Base-by-base conservation (phyloP, 768 basidiomycete genomes). In the Lepiota brunneoincarnata region DNA sequence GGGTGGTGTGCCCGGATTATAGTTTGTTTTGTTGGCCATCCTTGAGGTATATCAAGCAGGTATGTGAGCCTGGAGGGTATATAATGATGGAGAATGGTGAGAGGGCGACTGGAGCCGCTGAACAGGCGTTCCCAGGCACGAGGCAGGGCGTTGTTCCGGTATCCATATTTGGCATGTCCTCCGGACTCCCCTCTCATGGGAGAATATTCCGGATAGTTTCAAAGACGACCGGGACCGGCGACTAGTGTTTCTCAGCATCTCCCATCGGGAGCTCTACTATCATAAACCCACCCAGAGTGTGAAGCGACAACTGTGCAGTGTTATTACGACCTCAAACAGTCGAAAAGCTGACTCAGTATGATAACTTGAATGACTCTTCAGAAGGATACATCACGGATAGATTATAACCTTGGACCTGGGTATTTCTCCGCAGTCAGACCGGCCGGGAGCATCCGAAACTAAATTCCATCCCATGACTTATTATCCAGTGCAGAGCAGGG, bases 1-100 rank as follows among this genome's bases (percentile, higher is more conserved):
- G 44, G n/a, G 24, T 12, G 37, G 45, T 28, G 37, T 37, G 12
- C 44, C 44, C 6, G 52, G 52, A 26, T 39, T 46, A 20, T 45
- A 43, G 17, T 43, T 36, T 38, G 52, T 35, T 38, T 54, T 43
- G 18, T 54, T 54, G 24, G 52, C 43, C 52, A 54, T 54, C 6
- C 11, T 45, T 26, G 23, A 15, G 17, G 23, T 21, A 26, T 18
- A 38, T 7, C 6, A 24, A 1, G 17, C 10, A 3, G 7, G 5
- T 12, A 18, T 9, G 23, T 36, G 5, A 6, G 20, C 28, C n/a
- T 23, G 31, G 43, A 23, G 24, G 21, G 44, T 38, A 14, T 18
- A 21, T 23, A 35, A 36, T 38, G 17, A 23, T 37, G 51, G 42
- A 24, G 24, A 41, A 34, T 18, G 44, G 38, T 17, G 28, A 46